Percentiles rank a stretch among this genome's conserved stretches.
These are phyloP conservation scores for Collybia mongolica DNA, from an alignment of 768 basidiomycete species.

Conservation along the genomic window DNA sequence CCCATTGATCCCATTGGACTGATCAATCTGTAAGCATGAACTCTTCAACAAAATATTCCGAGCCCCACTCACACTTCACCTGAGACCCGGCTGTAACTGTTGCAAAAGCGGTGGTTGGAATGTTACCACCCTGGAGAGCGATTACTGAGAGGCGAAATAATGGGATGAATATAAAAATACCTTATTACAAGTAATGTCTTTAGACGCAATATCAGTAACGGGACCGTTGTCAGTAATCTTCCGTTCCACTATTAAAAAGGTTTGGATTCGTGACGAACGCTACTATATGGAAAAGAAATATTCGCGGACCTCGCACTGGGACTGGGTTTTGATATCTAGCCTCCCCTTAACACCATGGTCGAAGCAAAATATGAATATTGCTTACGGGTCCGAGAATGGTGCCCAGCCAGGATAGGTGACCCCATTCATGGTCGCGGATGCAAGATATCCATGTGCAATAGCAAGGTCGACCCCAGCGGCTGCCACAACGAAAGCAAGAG, in stretches of 20 bases:
- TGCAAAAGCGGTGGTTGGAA: conserved; percentile 13
- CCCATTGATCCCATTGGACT: conserved; percentile 15
- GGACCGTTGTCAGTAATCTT: conserved; percentile 14
- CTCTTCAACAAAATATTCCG: background rate
- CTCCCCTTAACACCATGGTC: too few species aligned
- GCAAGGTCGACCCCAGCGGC: too few species aligned
- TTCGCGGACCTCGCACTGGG: too few species aligned
- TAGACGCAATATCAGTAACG: conserved; percentile 12
- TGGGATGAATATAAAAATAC: background rate
- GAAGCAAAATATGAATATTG: too few species aligned
- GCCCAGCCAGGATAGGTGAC: too few species aligned
- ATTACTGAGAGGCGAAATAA: background rate
- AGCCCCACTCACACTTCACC: conserved; percentile 13
- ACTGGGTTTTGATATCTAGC: too few species aligned
- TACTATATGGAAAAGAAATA: too few species aligned
- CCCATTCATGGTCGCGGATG: too few species aligned
- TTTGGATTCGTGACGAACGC: too few species aligned
- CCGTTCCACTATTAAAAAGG: background rate
- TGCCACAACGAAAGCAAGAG: too few species aligned
- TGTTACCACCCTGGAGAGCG: conserved; percentile 16
- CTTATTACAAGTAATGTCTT: conserved; percentile 16
- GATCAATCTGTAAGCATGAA: background rate
- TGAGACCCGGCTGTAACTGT: conserved; percentile 14
- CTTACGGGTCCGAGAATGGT: too few species aligned
- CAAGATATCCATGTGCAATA: too few species aligned